Percentiles rank a stretch among this genome's conserved stretches.
Conservation (phyloP, 257 asterid species). For the Avicennia marina region DNA sequence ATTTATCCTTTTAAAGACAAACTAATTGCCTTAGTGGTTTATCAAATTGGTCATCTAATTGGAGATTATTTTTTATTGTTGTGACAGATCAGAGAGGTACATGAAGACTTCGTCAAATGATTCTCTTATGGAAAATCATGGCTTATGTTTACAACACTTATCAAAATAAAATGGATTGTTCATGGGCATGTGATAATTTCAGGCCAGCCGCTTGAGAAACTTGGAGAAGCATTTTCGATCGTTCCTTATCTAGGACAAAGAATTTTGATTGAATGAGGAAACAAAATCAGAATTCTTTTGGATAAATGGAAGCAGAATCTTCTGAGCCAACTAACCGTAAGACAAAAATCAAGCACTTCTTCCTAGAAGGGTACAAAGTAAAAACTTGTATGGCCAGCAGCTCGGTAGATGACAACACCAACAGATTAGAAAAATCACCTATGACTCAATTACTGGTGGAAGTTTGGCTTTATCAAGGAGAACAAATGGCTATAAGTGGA, state of each 20-base stretch:
- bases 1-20: too few species aligned
- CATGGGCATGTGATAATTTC: background rate
- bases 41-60: background rate
- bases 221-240: background rate
- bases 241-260: background rate
- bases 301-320: background rate
- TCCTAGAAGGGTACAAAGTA: too few species aligned
- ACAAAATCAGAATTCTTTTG: too few species aligned
- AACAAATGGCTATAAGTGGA: too few species aligned
- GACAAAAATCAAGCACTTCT: too few species aligned
- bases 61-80: background rate
- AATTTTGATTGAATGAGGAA: background rate
- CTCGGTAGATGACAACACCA: too few species aligned
- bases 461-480: too few species aligned
- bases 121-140: background rate
- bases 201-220: background rate
- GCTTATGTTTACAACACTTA: background rate
- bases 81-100: background rate
- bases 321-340: background rate
- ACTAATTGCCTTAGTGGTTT: background rate
- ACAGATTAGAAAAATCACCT: too few species aligned
- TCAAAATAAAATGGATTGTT: background rate
- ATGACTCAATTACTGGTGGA: too few species aligned
- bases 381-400: too few species aligned
- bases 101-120: background rate